Conservation (phyloP, 2,329 filamentous ascomycete genomes). For the Aspergillus viridinutans region DNA sequence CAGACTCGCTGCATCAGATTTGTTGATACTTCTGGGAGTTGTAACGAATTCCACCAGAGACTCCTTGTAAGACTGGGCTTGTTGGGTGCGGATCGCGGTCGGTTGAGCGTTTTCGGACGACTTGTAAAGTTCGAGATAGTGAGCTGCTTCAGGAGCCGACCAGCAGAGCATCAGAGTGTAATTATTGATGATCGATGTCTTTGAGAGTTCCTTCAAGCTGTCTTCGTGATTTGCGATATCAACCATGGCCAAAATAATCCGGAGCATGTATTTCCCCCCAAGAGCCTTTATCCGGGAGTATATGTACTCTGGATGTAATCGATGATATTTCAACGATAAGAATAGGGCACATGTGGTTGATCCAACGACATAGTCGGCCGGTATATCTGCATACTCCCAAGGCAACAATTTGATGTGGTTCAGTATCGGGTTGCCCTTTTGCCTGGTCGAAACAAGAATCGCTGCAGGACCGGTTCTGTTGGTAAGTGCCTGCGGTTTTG, state of each 20-base stretch:
- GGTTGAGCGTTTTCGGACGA: conserved; percentile 83
- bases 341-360: conserved; percentile 87
- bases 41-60: conserved; percentile 91
- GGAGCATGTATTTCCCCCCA: conserved; percentile 79
- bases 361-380: conserved; percentile 86
- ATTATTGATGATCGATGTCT: conserved; percentile 88
- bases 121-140: conserved; percentile 94
- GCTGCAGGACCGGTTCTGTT: conserved; percentile 63
- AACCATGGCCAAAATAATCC: conserved; percentile 83
- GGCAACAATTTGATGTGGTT: conserved; percentile 74
- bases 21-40: conserved; percentile 83
- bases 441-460: conserved; percentile 84
- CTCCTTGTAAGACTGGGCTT: conserved; percentile 78
- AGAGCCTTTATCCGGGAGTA: conserved; percentile 86
- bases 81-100: conserved; percentile 77
- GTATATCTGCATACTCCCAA: conserved; percentile 98
- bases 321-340: conserved; percentile 92
- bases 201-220: conserved; percentile 79
- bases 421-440: conserved; percentile 92
- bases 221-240: conserved; percentile 96
- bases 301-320: conserved; percentile 94
- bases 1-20: conserved; percentile 84
- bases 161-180: conserved; percentile 90
- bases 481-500: conserved; percentile 79
- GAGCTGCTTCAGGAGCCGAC: conserved; percentile 87